Conservation (phyloP, 2,329 filamentous ascomycete species). For the Exophiala phaeomuriformis region DNA sequence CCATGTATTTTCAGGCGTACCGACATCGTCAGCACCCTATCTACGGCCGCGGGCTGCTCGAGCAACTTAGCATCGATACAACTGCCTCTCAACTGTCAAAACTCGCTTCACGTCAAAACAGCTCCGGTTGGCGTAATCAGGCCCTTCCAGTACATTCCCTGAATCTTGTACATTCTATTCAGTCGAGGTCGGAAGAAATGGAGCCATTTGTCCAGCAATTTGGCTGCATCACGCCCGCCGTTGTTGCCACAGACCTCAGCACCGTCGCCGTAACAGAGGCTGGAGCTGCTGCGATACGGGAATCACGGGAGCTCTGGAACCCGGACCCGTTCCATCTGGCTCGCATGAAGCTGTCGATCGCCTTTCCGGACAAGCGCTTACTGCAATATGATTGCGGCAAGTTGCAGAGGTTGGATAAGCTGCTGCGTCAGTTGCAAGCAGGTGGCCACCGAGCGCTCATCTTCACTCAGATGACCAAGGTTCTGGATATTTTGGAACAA, state of each 20-base stretch:
- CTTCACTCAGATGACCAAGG: conserved; percentile 99
- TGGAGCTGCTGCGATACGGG: conserved; percentile 52
- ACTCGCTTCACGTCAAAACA: conserved; percentile 51
- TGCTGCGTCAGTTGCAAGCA: conserved; percentile 78
- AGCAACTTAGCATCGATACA: conserved; percentile 60
- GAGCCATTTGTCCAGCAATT: conserved; percentile 77
- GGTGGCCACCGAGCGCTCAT: conserved; percentile 91
- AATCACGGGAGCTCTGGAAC: conserved; percentile 48
- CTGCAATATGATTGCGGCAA: conserved; percentile 98
- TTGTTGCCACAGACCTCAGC: conserved; percentile 70
- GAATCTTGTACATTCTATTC: conserved; percentile 65
- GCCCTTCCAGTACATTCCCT: conserved; percentile 40
- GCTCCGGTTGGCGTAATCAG: conserved; percentile 29
- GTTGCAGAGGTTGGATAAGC: conserved; percentile 76
- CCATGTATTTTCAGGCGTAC: conserved; percentile 70
- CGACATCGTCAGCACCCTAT: conserved; percentile 73
- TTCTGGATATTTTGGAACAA: conserved; percentile 92
- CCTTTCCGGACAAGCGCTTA: conserved; percentile 93
- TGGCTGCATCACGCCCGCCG: conserved; percentile 83
- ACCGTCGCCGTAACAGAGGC: conserved; percentile 58
- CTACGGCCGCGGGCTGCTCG: conserved; percentile 72
- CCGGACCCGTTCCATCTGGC: conserved; percentile 86
- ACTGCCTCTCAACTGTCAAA: conserved; percentile 54
- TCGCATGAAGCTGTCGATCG: conserved; percentile 85
- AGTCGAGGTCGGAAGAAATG: conserved; percentile 63